Evolutionary conservation across 2,329 filamentous ascomycete species (phyloP).

Genomic region (Rhinocladiella mackenziei): DNA sequence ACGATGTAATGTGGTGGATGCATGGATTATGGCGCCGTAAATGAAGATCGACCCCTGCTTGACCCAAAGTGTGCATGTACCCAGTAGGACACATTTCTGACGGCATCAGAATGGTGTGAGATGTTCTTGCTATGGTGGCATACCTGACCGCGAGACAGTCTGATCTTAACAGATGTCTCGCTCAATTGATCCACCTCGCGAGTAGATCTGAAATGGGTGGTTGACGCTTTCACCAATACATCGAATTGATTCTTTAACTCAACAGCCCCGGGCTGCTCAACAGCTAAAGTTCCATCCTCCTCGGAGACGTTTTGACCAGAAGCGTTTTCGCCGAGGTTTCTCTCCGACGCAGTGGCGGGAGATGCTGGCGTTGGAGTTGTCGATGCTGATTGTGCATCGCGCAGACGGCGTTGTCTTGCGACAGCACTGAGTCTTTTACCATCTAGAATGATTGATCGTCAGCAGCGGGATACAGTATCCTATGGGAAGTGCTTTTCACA

Average conservation of each 20-base stretch:
- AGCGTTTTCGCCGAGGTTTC: no score
- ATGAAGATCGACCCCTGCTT: constrained; percentile 53
- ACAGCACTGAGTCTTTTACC: constrained; percentile 22
- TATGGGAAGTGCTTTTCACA: constrained; percentile 3
- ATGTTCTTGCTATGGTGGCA: background rate
- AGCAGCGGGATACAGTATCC: background rate
- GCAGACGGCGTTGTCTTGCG: constrained; percentile 19
- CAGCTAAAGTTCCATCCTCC: background rate
- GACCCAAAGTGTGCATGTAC: constrained; percentile 56
- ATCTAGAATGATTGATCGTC: constrained; percentile 10
- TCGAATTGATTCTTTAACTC: constrained; percentile 25
- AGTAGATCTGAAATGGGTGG: constrained; percentile 22
- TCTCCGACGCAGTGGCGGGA: background rate
- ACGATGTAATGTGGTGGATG: constrained; percentile 42
- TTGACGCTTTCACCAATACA: constrained; percentile 20
- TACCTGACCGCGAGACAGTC: constrained; percentile 25
- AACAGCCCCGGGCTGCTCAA: background rate
- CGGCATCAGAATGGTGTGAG: constrained; percentile 1
- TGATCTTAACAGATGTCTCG: constrained; percentile 21
- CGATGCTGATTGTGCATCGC: constrained; percentile 11
- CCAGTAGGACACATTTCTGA: constrained; percentile 45
- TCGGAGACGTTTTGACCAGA: background rate
- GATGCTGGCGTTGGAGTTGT: constrained; percentile 4
- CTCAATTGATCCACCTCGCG: constrained; percentile 22
- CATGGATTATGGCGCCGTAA: constrained; percentile 55